phyloP scores from a whole-genome alignment of 2,329 filamentous ascomycete genomes.

The Trichoderma sp. region DNA sequence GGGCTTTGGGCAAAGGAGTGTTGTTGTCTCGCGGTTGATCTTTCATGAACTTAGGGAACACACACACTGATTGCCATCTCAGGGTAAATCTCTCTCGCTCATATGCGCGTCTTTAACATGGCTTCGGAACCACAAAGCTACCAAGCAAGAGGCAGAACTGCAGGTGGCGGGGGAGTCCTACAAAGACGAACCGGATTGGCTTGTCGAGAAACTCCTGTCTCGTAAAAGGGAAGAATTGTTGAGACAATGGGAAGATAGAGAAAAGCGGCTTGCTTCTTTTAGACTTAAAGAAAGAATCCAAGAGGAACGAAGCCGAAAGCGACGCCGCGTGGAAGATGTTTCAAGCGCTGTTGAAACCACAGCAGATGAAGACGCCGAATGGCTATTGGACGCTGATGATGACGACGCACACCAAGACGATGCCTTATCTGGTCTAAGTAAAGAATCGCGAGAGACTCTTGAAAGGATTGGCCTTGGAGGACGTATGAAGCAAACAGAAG shows the following conservation, averaged over 20 bases:
- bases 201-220: conserved; percentile 71
- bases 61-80: conserved; percentile 4
- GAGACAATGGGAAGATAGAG: conserved; percentile 67
- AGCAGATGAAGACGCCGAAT: conserved; percentile 64
- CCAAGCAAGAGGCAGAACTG: conserved; percentile 52
- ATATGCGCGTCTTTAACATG: conserved; percentile 88
- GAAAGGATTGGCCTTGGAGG: conserved; percentile 57
- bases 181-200: conserved; percentile 78
- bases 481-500: conserved; percentile 36
- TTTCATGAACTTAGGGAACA: not conserved
- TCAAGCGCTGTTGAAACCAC: conserved; percentile 21
- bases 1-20: not conserved
- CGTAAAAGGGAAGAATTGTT: conserved; percentile 66
- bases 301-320: conserved; percentile 50
- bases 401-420: conserved; percentile 32
- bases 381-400: conserved; percentile 67
- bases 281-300: conserved; percentile 61
- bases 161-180: conserved; percentile 43
- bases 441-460: conserved; percentile 72
- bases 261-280: conserved; percentile 65
- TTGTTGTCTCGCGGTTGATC: not conserved
- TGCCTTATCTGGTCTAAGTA: conserved; percentile 60
- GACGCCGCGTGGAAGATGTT: conserved; percentile 43
- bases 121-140: conserved; percentile 78
- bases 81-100: conserved; percentile 88